Conservation (phyloP, 768 basidiomycete species). For the Tephrocybe sp. region DNA sequence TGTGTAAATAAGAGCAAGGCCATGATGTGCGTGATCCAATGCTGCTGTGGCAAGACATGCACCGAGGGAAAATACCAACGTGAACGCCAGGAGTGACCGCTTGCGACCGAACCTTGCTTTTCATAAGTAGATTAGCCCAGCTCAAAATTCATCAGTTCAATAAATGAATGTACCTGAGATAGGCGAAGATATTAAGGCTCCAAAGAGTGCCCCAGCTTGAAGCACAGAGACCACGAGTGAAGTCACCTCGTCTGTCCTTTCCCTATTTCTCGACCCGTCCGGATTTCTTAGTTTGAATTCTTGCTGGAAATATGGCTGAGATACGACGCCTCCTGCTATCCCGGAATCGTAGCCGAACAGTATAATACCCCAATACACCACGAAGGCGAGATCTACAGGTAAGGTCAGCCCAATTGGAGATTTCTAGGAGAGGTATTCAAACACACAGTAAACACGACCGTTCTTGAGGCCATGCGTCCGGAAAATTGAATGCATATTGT, state of each 20-base stretch:
- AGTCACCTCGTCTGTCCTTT: constrained; percentile 47
- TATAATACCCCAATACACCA: constrained; percentile 22
- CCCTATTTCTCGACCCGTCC: constrained; percentile 9
- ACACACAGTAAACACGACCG: constrained; percentile 17
- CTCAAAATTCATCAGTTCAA: background rate
- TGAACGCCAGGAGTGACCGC: constrained; percentile 57
- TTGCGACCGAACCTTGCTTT: constrained; percentile 68
- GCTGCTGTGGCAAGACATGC: constrained; percentile 79
- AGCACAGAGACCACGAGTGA: constrained; percentile 86
- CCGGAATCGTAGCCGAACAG: constrained; percentile 23
- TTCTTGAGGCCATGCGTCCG: constrained; percentile 8
- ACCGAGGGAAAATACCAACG: constrained; percentile 64
- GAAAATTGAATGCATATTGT: too few species aligned
- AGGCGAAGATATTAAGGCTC: constrained; percentile 71
- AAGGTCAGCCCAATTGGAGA: background rate
- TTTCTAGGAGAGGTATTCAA: background rate
- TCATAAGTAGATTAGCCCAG: background rate
- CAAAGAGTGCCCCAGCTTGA: constrained; percentile 88
- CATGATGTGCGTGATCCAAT: constrained; percentile 38
- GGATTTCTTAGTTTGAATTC: constrained; percentile 57
- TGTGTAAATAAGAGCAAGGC: constrained; percentile 69
- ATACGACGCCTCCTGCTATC: constrained; percentile 18
- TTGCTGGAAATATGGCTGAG: constrained; percentile 48
- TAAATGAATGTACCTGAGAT: constrained; percentile 46
- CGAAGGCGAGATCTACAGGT: constrained; percentile 19